Evolutionary conservation across 768 basidiomycete species (phyloP).

Genomic region (Termitomyces sp.): DNA sequence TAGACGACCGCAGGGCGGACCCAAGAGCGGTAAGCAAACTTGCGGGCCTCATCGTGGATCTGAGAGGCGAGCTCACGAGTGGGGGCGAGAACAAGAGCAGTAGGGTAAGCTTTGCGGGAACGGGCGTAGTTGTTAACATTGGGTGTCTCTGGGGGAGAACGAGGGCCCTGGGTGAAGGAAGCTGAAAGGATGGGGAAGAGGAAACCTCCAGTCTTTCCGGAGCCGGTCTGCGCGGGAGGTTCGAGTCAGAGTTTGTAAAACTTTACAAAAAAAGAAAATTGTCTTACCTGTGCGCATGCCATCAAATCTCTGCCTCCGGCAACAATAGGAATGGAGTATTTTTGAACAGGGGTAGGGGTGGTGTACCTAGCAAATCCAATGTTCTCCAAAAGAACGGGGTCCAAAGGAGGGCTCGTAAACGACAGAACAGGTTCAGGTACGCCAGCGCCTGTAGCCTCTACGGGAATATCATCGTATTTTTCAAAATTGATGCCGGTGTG

Average conservation of each 20-base stretch:
- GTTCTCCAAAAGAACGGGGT: constrained; percentile 93
- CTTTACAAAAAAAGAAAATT: not conserved
- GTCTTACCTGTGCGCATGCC: constrained; percentile 86
- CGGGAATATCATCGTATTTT: constrained; percentile 99
- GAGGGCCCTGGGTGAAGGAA: constrained; percentile 82
- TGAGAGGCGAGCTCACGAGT: constrained; percentile 99
- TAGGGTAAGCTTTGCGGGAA: constrained; percentile 89
- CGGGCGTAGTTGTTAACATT: constrained; percentile 55
- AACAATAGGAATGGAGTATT: constrained; percentile 99
- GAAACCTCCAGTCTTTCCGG: constrained; percentile 99
- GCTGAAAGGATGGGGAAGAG: constrained; percentile 98
- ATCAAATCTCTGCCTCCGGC: constrained; percentile 86
- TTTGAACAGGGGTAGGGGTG: constrained; percentile 98
- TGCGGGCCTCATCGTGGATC: constrained; percentile 98
- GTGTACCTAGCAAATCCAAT: constrained; percentile 91
- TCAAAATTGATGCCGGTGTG: constrained; percentile 99
- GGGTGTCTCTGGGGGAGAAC: constrained; percentile 58
- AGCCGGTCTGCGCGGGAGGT: constrained; percentile 75
- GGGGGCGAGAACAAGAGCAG: constrained; percentile 95
- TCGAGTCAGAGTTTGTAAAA: constrained; percentile 13
- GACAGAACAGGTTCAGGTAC: constrained; percentile 93
- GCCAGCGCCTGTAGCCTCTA: constrained; percentile 94
- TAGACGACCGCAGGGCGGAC: constrained; percentile 98
- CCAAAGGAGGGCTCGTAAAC: constrained; percentile 88
- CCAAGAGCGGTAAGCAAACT: constrained; percentile 99